These are phyloP conservation scores for Ustilago cynodontis DNA, from an alignment of 1,284 basidiomycete genomes.

Conservation along the genomic window DNA sequence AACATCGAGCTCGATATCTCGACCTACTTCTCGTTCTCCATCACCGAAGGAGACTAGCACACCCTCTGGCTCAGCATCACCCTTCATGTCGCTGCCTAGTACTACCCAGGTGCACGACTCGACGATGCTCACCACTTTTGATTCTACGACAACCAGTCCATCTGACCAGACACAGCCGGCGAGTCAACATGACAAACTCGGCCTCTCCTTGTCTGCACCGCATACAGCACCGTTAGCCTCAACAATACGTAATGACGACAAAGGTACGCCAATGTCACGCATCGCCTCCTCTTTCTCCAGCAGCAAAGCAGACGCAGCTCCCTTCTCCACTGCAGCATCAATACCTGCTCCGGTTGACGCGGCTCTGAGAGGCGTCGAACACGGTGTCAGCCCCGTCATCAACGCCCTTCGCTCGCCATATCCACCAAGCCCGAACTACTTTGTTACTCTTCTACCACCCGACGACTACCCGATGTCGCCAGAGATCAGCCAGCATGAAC, in stretches of 20 bases:
- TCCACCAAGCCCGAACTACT: constrained; percentile 45
- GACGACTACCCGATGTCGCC: constrained; percentile 32
- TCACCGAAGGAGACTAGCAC: not conserved
- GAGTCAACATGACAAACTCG: constrained; percentile 19
- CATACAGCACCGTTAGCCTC: constrained; percentile 9
- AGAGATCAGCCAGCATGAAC: constrained; percentile 21
- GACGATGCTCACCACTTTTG: constrained; percentile 28
- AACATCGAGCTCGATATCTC: constrained; percentile 1
- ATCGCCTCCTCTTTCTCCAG: constrained; percentile 10
- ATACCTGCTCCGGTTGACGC: constrained; percentile 3
- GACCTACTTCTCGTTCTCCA: not conserved
- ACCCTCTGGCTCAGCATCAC: constrained; percentile 11
- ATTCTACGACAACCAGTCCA: constrained; percentile 12
- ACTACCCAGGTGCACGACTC: constrained; percentile 21
- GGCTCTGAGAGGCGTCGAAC: constrained; percentile 17
- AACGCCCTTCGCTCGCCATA: constrained; percentile 38
- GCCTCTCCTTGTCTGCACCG: constrained; percentile 3
- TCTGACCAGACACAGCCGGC: not conserved
- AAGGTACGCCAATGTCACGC: constrained; percentile 5
- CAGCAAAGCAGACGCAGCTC: not conserved
- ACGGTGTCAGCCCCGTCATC: constrained; percentile 44
- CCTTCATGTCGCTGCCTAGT: constrained; percentile 15
- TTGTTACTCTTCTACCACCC: constrained; percentile 60
- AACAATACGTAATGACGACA: not conserved
- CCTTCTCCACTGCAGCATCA: not conserved